A percentile compares a stretch with the other conserved stretches of the same genome.
phyloP scores from a whole-genome alignment of 371 early-diverging fungal genomes.

The Mortierella sp. region DNA sequence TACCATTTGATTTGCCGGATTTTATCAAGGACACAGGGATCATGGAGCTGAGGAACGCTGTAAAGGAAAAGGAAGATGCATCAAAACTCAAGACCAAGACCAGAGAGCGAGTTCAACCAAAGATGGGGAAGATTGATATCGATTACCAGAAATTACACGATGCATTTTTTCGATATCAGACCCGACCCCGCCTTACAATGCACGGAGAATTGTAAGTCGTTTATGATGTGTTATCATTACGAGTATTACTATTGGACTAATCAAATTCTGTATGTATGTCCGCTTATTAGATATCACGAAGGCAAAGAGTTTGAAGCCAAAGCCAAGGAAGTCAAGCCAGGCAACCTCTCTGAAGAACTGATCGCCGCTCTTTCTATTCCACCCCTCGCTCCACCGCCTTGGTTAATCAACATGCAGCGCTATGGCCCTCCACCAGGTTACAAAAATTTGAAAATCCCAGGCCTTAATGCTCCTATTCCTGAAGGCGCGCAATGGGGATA shows the following conservation, averaged over 20 bases:
- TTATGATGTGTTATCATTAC: background rate
- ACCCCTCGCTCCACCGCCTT: conserved; percentile 96
- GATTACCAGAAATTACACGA: conserved; percentile 98
- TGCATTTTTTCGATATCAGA: conserved; percentile 97
- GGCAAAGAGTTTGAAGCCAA: conserved; percentile 97
- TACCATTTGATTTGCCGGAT: conserved; percentile 96
- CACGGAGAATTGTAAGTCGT: conserved; percentile 89
- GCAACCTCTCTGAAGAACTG: conserved; percentile 89
- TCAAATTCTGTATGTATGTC: background rate
- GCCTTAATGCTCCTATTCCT: conserved; percentile 98
- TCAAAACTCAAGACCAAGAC: conserved; percentile 86
- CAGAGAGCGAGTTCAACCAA: conserved; percentile 91
- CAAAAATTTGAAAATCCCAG: conserved; percentile 93
- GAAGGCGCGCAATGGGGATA: conserved; percentile 99
- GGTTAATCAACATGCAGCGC: conserved; percentile 99
- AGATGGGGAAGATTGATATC: conserved; percentile 96
- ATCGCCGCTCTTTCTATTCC: conserved; percentile 92
- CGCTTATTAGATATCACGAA: conserved; percentile 86
- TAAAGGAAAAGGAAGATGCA: conserved; percentile 88
- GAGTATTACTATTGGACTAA: background rate
- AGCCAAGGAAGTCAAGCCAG: conserved; percentile 91
- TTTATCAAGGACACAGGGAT: conserved; percentile 98
- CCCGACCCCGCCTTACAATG: conserved; percentile 84
- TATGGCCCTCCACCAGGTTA: conserved; percentile 98
- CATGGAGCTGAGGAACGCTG: conserved; percentile 94